These are phyloP conservation scores for Pyrus communis DNA, from an alignment of 306 rosid species.

Conservation along the genomic window DNA sequence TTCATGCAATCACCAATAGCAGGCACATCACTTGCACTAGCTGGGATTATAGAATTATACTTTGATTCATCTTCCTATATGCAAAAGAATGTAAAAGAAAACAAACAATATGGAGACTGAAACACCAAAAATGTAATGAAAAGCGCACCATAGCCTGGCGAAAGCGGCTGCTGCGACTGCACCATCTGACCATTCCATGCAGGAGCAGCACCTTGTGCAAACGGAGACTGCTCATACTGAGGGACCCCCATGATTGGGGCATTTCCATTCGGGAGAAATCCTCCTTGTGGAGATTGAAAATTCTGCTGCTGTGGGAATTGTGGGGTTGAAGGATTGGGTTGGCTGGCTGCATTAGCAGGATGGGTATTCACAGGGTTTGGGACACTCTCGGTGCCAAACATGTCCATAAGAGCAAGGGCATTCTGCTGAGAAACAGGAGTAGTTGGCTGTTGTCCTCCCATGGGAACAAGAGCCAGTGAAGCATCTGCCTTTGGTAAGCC, in stretches of 20 bases:
- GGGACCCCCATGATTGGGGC: constrained; percentile 51
- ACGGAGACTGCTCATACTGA: constrained; percentile 55
- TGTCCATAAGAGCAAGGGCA: constrained; percentile 80
- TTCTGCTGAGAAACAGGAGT: constrained; percentile 62
- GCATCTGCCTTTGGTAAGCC: constrained; percentile 70
- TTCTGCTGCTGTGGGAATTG: constrained; percentile 53
- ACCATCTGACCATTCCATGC: constrained; percentile 75
- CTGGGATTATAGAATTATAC: not conserved
- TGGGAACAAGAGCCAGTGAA: constrained; percentile 87
- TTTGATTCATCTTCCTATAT: constrained; percentile 3
- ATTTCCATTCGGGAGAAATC: constrained; percentile 51
- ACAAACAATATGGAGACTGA: constrained; percentile 2
- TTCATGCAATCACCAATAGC: constrained; percentile 13
- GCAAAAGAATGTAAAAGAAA: constrained; percentile 15
- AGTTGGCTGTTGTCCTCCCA: constrained; percentile 55
- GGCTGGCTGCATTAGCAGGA: constrained; percentile 37
- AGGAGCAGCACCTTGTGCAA: constrained; percentile 46
- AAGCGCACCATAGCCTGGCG: constrained; percentile 59
- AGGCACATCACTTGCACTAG: constrained; percentile 5
- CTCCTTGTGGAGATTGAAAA: constrained; percentile 57
- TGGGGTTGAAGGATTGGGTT: constrained; percentile 32
- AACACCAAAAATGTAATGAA: constrained; percentile 18
- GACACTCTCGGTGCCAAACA: constrained; percentile 45
- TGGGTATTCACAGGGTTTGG: constrained; percentile 40
- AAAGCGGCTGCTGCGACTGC: constrained; percentile 51